Percentiles rank a stretch among this genome's conserved stretches.
phyloP scores from a whole-genome alignment of 495 filamentous ascomycete genomes.

The Evernia prunastri region DNA sequence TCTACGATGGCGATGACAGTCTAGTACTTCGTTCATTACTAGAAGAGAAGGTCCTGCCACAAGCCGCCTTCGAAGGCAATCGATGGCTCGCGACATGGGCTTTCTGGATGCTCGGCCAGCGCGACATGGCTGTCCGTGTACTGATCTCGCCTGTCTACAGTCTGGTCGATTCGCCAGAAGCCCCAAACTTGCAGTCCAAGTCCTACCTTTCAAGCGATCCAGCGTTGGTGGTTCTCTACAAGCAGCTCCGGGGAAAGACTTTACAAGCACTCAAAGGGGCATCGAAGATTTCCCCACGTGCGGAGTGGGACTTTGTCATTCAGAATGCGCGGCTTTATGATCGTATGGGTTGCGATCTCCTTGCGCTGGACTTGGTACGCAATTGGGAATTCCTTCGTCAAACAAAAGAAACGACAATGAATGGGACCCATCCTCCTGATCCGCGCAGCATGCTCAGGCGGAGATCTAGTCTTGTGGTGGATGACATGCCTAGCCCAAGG shows the following conservation, averaged over 20 bases:
- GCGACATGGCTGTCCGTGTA: constrained; percentile 81
- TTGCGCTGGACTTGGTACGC: constrained; percentile 77
- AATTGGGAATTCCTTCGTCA: constrained; percentile 77
- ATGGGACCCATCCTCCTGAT: constrained; percentile 36
- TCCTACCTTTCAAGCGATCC: constrained; percentile 87
- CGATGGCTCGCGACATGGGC: constrained; percentile 95
- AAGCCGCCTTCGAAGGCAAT: constrained; percentile 75
- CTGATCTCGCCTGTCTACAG: constrained; percentile 72
- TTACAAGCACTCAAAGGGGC: constrained; percentile 80
- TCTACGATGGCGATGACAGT: constrained; percentile 82
- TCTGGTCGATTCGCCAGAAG: constrained; percentile 52
- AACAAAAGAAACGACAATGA: constrained; percentile 22
- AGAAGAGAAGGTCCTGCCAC: constrained; percentile 68
- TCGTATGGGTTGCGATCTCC: constrained; percentile 93
- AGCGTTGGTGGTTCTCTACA: constrained; percentile 77
- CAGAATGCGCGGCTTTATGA: constrained; percentile 84
- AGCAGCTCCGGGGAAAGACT: constrained; percentile 77
- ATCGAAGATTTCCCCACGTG: constrained; percentile 67
- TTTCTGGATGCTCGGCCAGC: constrained; percentile 82
- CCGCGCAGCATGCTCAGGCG: constrained; percentile 63
- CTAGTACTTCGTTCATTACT: constrained; percentile 67
- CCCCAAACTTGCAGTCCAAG: constrained; percentile 56
- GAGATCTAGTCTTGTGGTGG: constrained; percentile 71
- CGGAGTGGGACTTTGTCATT: constrained; percentile 85
- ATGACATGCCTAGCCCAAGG: constrained; percentile 55